phyloP scores from a whole-genome alignment of 192 early-diverging fungal species.

The Coemansia sp. region DNA sequence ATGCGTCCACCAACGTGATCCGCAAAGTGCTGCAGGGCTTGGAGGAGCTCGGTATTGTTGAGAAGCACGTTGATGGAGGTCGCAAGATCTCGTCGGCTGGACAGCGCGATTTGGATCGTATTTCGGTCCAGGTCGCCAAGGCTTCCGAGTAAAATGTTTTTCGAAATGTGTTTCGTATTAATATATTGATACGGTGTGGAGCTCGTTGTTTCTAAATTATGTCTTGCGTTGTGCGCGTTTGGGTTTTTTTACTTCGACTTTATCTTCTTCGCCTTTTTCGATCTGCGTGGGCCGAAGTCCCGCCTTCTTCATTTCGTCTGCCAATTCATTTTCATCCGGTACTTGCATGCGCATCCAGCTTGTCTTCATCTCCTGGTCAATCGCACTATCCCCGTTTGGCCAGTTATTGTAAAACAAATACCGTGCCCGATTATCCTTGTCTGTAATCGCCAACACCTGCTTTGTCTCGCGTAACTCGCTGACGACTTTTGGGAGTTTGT shows the following conservation, averaged over 20 bases:
- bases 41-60: constrained; percentile 97
- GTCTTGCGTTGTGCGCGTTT: constrained; percentile 64
- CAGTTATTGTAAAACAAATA: constrained; percentile 67
- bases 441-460: constrained; percentile 62
- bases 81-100: constrained; percentile 94
- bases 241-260: constrained; percentile 61
- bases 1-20: constrained; percentile 86
- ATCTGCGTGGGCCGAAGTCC: constrained; percentile 73
- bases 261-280: constrained; percentile 56
- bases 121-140: constrained; percentile 70
- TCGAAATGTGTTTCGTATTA: no score
- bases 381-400: constrained; percentile 12
- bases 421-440: constrained; percentile 64
- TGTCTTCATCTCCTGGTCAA: constrained; percentile 63
- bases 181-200: no score
- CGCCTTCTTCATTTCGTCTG: constrained; percentile 63
- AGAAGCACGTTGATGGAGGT: constrained; percentile 90
- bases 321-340: constrained; percentile 72
- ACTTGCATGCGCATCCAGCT: constrained; percentile 69
- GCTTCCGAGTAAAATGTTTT: constrained; percentile 27
- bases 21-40: constrained; percentile 97
- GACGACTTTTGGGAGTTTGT: constrained; percentile 21
- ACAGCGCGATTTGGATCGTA: constrained; percentile 98
- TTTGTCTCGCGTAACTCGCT: constrained; percentile 47
- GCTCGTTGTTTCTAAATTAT: no score